These are phyloP conservation scores for Barnettozyma salicaria DNA, from an alignment of 805 yeast species.

Conservation along the genomic window DNA sequence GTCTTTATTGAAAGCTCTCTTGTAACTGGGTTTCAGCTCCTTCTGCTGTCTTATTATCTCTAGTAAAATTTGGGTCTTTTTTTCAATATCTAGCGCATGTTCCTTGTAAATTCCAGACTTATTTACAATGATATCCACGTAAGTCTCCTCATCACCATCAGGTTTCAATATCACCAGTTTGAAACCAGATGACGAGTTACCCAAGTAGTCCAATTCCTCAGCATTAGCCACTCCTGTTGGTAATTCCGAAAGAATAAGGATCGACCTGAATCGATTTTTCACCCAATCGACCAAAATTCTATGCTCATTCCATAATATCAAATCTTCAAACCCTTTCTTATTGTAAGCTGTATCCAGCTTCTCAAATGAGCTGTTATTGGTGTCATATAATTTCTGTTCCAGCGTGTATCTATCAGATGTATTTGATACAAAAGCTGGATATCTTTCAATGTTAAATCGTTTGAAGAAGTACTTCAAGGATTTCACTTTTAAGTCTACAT, in stretches of 20 bases:
- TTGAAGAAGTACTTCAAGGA: conserved; percentile 53
- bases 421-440: conserved; percentile 37
- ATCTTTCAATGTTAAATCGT: conserved; percentile 39
- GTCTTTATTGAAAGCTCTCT: conserved; percentile 29
- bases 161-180: conserved; percentile 36
- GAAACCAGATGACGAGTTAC: conserved; percentile 16
- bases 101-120: conserved; percentile 51
- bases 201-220: conserved; percentile 7
- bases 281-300: conserved; percentile 60
- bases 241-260: conserved; percentile 45
- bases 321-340: conserved; percentile 35
- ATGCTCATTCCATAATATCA: conserved; percentile 50
- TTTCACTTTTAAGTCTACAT: conserved; percentile 56
- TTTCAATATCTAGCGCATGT: conserved; percentile 38
- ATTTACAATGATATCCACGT: conserved; percentile 36
- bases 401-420: conserved; percentile 25
- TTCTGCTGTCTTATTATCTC: conserved; percentile 29
- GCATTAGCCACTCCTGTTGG: conserved; percentile 34
- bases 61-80: conserved; percentile 36
- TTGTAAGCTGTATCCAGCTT: conserved; percentile 56
- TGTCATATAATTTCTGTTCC: neutral
- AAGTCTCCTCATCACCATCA: conserved; percentile 38
- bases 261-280: conserved; percentile 59
- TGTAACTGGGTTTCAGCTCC: conserved; percentile 20
- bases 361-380: conserved; percentile 9